Conservation (phyloP, 2,329 filamentous ascomycete species). For the Fusarium nematophilum region DNA sequence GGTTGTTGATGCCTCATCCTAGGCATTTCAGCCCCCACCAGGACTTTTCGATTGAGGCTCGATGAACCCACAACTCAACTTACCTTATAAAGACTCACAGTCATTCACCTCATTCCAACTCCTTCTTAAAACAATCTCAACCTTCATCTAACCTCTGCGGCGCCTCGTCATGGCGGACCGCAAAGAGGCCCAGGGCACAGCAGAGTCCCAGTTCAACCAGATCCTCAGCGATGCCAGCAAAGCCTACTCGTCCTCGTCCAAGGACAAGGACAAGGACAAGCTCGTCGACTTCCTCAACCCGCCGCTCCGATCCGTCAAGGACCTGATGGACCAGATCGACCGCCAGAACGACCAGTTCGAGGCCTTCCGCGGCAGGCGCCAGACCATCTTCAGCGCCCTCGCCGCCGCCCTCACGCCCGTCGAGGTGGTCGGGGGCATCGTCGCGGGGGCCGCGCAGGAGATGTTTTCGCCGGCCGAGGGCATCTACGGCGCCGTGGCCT, state of each 20-base stretch:
- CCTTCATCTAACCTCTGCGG: conserved; percentile 5
- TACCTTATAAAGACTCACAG: background rate
- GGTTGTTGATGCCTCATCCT: background rate
- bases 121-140: background rate
- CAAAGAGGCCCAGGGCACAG: conserved; percentile 19
- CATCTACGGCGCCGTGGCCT: conserved; percentile 57
- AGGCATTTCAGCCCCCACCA: background rate
- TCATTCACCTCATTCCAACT: background rate
- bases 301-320: conserved; percentile 47
- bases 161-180: conserved; percentile 33
- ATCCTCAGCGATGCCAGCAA: conserved; percentile 51
- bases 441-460: conserved; percentile 50
- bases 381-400: conserved; percentile 50
- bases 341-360: conserved; percentile 51
- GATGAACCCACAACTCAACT: background rate
- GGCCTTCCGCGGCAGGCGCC: conserved; percentile 51
- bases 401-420: conserved; percentile 50
- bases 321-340: conserved; percentile 48
- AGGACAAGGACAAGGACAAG: no score
- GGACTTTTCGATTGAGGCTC: background rate
- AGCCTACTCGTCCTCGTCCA: conserved; percentile 46
- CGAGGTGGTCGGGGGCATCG: conserved; percentile 53
- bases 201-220: conserved; percentile 42
- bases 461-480: conserved; percentile 55
- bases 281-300: conserved; percentile 49